Evolutionary conservation across 371 early-diverging fungal genomes (phyloP).

Genomic region (Lichtheimia corymbifera): DNA sequence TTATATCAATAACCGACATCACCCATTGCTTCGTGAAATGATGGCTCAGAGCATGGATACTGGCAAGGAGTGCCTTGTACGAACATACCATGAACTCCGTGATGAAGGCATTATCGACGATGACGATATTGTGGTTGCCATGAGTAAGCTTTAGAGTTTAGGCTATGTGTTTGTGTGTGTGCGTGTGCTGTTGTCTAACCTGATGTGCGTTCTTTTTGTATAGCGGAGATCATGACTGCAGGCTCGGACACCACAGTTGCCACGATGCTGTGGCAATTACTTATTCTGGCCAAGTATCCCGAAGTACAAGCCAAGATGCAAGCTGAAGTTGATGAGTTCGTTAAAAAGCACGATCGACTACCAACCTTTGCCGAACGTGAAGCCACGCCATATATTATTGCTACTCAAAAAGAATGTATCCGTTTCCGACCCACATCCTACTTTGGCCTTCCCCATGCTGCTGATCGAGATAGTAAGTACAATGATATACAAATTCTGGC

Average conservation of each 20-base stretch:
- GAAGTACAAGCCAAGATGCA: constrained; percentile 16
- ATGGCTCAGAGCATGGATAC: constrained; percentile 6
- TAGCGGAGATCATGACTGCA: constrained; percentile 22
- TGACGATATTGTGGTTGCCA: constrained; percentile 13
- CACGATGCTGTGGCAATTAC: constrained; percentile 16
- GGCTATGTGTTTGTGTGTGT: too few relatives aligned
- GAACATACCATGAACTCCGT: constrained; percentile 11
- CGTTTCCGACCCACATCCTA: constrained; percentile 16
- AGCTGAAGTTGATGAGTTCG: constrained; percentile 16
- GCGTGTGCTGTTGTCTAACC: too few relatives aligned
- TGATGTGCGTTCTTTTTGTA: neutral
- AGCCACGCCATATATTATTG: constrained; percentile 16
- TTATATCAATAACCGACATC: constrained; percentile 2
- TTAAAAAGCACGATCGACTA: constrained; percentile 6
- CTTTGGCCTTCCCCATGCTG: constrained; percentile 19
- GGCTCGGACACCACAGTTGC: constrained; percentile 21
- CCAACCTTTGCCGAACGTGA: constrained; percentile 23
- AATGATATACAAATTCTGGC: neutral
- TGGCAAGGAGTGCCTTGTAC: constrained; percentile 14
- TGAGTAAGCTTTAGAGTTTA: constrained; percentile 17
- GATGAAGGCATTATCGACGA: constrained; percentile 14
- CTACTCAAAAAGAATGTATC: constrained; percentile 27
- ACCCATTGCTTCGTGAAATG: constrained; percentile 4
- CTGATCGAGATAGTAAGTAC: constrained; percentile 22
- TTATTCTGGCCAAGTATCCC: constrained; percentile 19